A percentile compares a stretch with the other conserved stretches of the same genome.
Evolutionary conservation across 2,329 filamentous ascomycete species (phyloP).

Genomic region (Colletotrichum destructivum): DNA sequence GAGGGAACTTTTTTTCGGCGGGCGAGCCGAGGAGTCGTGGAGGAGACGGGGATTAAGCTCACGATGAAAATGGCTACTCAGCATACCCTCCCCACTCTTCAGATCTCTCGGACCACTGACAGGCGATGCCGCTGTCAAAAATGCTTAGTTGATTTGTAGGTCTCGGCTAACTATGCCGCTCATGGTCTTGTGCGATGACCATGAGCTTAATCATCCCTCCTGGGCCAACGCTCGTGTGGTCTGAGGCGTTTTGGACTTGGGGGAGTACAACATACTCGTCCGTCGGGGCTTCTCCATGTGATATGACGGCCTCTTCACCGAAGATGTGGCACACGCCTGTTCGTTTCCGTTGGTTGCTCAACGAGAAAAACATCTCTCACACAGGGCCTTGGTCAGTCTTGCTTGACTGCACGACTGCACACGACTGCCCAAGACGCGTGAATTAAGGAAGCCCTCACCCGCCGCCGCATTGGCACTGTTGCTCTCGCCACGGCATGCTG

Average conservation of each 20-base stretch:
- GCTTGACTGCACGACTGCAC: no score
- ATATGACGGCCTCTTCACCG: no score
- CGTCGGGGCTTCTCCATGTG: no score
- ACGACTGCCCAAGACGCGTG: background rate
- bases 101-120: conserved; percentile 24
- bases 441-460: background rate
- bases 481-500: background rate
- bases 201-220: conserved; percentile 9
- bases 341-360: background rate
- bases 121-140: background rate
- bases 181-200: background rate
- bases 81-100: background rate
- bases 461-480: background rate
- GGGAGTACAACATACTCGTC: no score
- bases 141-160: background rate
- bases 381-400: background rate
- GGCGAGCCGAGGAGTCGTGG: conserved; percentile 9
- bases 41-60: conserved; percentile 18
- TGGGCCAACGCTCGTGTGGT: background rate
- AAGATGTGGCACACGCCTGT: background rate
- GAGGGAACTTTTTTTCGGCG: background rate
- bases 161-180: conserved; percentile 23
- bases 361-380: background rate
- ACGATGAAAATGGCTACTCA: background rate
- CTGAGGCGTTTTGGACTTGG: background rate